A percentile compares a stretch with the other conserved stretches of the same genome.
Conservation (phyloP, 78 protist genomes). For the Guillardia theta region DNA sequence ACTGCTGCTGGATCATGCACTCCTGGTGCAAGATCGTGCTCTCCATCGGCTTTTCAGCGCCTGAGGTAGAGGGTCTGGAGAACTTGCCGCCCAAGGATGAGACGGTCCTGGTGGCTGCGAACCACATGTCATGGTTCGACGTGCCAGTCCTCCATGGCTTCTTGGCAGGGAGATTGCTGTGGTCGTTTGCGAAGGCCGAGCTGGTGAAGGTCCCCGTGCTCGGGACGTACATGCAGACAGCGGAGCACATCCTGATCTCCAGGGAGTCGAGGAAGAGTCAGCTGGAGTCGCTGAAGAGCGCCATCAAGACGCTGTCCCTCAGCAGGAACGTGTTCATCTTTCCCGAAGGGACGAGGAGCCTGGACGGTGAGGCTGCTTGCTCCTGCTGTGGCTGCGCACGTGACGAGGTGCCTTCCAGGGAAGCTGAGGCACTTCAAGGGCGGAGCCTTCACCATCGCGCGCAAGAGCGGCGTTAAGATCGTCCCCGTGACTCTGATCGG, state of each 20-base stretch:
- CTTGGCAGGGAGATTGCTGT: neutral
- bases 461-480: neutral
- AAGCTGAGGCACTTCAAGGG: neutral
- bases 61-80: neutral
- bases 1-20: conserved; percentile 25
- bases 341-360: neutral
- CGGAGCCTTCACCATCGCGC: neutral
- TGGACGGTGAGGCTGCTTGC: neutral
- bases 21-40: neutral
- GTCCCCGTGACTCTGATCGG: neutral
- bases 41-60: neutral
- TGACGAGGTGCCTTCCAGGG: neutral
- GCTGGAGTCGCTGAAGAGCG: neutral
- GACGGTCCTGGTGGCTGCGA: neutral
- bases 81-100: neutral
- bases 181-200: neutral
- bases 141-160: neutral
- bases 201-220: neutral
- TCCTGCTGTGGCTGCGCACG: neutral
- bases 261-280: neutral
- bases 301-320: neutral
- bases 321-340: neutral
- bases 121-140: conserved; percentile 20
- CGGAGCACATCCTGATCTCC: neutral
- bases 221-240: neutral